phyloP scores from a whole-genome alignment of 768 basidiomycete genomes.

The Scleroderma citrinum region DNA sequence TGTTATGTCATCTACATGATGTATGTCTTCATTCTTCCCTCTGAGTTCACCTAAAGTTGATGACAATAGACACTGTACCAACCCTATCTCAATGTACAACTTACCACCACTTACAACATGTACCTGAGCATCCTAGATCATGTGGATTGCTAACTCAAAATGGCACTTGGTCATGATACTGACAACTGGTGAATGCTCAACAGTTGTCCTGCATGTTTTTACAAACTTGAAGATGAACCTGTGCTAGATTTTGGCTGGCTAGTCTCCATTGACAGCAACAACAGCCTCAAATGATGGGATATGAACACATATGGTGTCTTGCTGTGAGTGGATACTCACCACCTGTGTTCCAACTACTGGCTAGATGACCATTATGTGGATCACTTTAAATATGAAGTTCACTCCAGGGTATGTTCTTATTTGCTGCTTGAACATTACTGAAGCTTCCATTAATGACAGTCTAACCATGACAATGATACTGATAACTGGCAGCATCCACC shows the following conservation, averaged over 20 bases:
- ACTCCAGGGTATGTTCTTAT: no score
- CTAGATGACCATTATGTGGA: not conserved
- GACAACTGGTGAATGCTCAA: not conserved
- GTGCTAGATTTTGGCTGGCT: not conserved
- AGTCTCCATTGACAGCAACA: not conserved
- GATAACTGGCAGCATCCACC: no score
- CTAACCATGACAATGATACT: no score
- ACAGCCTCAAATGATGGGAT: conserved; percentile 3
- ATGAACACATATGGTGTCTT: not conserved
- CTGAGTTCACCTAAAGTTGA: no score
- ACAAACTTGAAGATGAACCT: not conserved
- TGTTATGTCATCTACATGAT: conserved; percentile 3
- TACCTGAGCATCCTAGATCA: conserved; percentile 8
- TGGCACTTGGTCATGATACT: no score
- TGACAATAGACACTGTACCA: not conserved
- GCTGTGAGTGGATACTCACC: not conserved
- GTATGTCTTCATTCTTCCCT: not conserved
- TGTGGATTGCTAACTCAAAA: conserved; percentile 2
- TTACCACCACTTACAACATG: not conserved
- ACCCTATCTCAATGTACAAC: not conserved
- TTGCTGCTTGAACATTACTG: no score
- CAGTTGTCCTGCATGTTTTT: conserved; percentile 4
- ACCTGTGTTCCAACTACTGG: not conserved
- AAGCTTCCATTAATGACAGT: no score
- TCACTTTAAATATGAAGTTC: not conserved